Percentiles rank a stretch among this genome's conserved stretches.
These are phyloP conservation scores for Neltuma alba DNA, from an alignment of 306 rosid genomes.

Conservation along the genomic window DNA sequence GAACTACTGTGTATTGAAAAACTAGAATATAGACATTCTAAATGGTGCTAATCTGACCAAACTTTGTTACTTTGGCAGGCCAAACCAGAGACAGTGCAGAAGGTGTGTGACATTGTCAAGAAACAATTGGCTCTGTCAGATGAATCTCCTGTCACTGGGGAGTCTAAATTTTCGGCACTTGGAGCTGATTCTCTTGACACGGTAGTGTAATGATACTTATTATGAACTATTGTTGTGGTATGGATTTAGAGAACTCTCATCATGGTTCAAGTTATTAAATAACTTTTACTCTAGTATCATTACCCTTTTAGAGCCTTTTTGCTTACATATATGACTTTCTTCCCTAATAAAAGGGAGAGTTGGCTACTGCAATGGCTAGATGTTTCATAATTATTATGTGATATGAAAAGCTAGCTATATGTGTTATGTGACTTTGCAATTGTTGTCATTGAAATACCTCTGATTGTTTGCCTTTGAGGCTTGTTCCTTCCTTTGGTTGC, in stretches of 20 bases:
- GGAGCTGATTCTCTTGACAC: conserved; percentile 99
- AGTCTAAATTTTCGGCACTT: conserved; percentile 76
- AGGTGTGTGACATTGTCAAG: conserved; percentile 79
- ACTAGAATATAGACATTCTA: neutral
- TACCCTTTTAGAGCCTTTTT: neutral
- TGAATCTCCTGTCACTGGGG: conserved; percentile 53
- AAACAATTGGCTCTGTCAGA: conserved; percentile 84
- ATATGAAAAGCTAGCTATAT: conserved; percentile 1
- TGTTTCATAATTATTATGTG: neutral
- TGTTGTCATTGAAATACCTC: conserved; percentile 1
- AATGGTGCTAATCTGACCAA: conserved; percentile 34
- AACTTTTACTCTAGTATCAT: neutral
- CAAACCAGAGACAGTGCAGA: conserved; percentile 76
- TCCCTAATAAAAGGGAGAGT: neutral
- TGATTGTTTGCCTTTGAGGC: neutral
- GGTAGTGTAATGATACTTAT: conserved; percentile 46
- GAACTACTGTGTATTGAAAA: neutral
- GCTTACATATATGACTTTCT: neutral
- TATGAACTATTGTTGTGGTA: conserved; percentile 3
- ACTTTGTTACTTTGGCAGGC: conserved; percentile 57
- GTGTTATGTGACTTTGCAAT: neutral
- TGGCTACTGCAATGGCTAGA: neutral
- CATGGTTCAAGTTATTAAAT: neutral
- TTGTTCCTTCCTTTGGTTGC: neutral
- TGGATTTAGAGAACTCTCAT: neutral